Conservation (phyloP, 768 basidiomycete species). For the Agrocybe pediades region DNA sequence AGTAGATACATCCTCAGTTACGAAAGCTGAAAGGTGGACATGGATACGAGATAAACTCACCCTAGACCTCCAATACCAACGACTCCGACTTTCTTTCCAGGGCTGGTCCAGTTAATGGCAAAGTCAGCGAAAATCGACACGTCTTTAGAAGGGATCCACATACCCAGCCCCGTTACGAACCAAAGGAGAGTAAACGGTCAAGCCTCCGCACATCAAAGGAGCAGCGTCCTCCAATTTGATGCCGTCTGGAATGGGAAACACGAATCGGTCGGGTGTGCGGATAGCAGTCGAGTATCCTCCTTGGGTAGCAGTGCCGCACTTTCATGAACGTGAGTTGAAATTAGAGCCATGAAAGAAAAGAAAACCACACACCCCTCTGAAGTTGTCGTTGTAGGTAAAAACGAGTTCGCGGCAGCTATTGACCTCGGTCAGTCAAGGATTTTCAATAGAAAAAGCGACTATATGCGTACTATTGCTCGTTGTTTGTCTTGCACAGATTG, state of each 20-base stretch:
- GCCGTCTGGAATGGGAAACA: slow-evolving; percentile 57
- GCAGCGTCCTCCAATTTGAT: slow-evolving; percentile 56
- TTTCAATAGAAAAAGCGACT: neutral
- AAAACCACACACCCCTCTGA: slow-evolving; percentile 32
- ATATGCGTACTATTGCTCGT: slow-evolving; percentile 50
- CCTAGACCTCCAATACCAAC: slow-evolving; percentile 68
- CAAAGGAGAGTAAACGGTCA: slow-evolving; percentile 67
- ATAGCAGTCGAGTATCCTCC: slow-evolving; percentile 53
- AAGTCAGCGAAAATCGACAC: no score
- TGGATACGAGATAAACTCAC: slow-evolving; percentile 13
- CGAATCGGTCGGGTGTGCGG: slow-evolving; percentile 52
- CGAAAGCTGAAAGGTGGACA: neutral
- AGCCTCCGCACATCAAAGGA: slow-evolving; percentile 65
- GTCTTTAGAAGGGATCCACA: neutral
- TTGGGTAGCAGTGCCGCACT: slow-evolving; percentile 35
- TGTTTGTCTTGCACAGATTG: slow-evolving; percentile 46
- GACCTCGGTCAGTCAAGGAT: no score
- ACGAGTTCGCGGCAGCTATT: slow-evolving; percentile 41
- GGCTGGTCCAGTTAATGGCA: slow-evolving; percentile 34
- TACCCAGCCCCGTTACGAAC: slow-evolving; percentile 47
- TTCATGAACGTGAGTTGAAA: neutral
- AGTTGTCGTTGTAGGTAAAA: slow-evolving; percentile 43
- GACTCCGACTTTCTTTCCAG: slow-evolving; percentile 66
- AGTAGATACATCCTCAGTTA: neutral
- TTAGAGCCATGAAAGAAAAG: neutral